Conservation (phyloP, 805 yeast species). For the Saccharomycopsis microspora region DNA sequence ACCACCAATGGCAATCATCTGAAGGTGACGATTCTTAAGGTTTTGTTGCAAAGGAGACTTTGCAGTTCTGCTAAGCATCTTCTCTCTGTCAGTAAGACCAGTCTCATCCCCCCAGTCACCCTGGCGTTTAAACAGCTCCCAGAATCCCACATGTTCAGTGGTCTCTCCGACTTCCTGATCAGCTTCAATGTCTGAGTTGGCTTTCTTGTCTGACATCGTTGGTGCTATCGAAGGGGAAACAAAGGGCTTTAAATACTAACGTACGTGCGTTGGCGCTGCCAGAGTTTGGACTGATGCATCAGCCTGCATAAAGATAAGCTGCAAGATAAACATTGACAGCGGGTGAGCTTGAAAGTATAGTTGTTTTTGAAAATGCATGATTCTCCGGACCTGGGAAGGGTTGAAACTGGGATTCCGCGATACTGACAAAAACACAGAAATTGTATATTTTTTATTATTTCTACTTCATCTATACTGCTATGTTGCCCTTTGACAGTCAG, state of each 20-base stretch:
- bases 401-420: too few species aligned
- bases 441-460: too few species aligned
- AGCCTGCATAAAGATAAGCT: too few species aligned
- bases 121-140: conserved; percentile 27
- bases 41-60: conserved; percentile 44
- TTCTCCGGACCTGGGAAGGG: too few species aligned
- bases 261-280: too few species aligned
- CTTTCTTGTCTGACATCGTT: conserved; percentile 16
- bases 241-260: neutral
- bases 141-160: neutral
- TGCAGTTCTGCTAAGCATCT: conserved; percentile 28
- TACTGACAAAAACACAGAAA: too few species aligned
- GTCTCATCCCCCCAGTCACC: conserved; percentile 15
- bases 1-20: conserved; percentile 64
- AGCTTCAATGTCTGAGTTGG: conserved; percentile 14
- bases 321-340: too few species aligned
- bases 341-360: too few species aligned
- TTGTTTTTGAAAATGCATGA: too few species aligned
- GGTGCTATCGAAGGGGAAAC: neutral
- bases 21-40: conserved; percentile 44
- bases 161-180: conserved; percentile 15
- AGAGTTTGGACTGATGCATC: too few species aligned
- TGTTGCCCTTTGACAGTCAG: too few species aligned
- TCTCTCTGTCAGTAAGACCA: conserved; percentile 27
- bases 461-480: too few species aligned